These are phyloP conservation scores for Chalara sp. DNA, from an alignment of 2,329 filamentous ascomycete genomes.

Conservation along the genomic window DNA sequence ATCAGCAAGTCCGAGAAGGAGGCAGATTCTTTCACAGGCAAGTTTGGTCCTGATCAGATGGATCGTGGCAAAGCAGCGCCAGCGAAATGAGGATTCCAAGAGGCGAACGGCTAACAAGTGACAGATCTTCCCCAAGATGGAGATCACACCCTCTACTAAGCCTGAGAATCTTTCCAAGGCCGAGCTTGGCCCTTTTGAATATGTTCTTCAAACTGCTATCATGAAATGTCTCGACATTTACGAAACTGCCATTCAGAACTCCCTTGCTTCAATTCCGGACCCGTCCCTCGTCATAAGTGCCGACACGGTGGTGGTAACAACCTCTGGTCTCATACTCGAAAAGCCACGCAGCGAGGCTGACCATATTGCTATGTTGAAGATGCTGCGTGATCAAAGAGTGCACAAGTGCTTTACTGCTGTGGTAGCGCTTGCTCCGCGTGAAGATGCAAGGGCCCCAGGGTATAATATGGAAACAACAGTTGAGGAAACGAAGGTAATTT, in stretches of 20 bases:
- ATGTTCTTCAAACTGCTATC: conserved; percentile 80
- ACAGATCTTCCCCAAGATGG: conserved; percentile 71
- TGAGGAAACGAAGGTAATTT: conserved; percentile 88
- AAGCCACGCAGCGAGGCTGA: conserved; percentile 79
- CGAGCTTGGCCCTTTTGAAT: conserved; percentile 72
- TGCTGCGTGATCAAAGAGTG: conserved; percentile 66
- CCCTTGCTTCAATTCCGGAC: conserved; percentile 42
- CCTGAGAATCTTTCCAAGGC: conserved; percentile 81
- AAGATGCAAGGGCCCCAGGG: conserved; percentile 74
- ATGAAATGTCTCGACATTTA: conserved; percentile 74
- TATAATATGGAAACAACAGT: conserved; percentile 77
- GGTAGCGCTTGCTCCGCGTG: conserved; percentile 73
- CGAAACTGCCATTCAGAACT: conserved; percentile 31
- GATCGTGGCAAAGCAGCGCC: too few species aligned
- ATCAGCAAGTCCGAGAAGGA: conserved; percentile 79
- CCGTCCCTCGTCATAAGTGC: conserved; percentile 82
- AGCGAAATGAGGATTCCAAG: too few species aligned
- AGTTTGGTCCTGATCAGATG: too few species aligned
- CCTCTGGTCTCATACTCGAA: conserved; percentile 73
- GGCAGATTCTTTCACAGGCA: conserved; percentile 59
- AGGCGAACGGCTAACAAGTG: neutral
- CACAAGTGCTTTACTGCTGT: conserved; percentile 87
- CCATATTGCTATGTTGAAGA: conserved; percentile 77
- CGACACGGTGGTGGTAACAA: conserved; percentile 81
- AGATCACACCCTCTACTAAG: conserved; percentile 75